Base-by-base conservation (phyloP, 257 asterid genomes). In the Jasminum sambac region DNA sequence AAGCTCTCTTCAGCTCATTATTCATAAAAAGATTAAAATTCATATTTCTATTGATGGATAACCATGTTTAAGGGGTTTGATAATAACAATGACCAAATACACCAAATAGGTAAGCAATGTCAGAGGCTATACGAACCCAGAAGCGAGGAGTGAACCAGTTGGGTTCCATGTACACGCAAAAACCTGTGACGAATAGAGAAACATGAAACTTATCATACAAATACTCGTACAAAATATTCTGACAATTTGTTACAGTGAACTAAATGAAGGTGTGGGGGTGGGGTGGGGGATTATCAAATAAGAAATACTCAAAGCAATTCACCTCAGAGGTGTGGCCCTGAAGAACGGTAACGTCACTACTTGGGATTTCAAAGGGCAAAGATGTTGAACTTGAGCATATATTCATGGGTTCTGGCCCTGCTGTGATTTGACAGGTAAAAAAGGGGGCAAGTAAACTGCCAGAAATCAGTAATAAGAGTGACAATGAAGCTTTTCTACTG, bases 111-210 rank as follows among this genome's bases (percentile, higher is more conserved):
- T 26, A 55, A 23, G 62, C 62, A 55, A 9, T 42, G 58, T 52
- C 46, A 65, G 69, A 72, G 43, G 59, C 36, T 41, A 74, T 77
- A 78, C 96, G 69, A 70, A 94, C 99, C 99, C 99, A 72, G 99
- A 89, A 72, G 99, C 99, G 83, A 94, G 98, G 83, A 94, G 91
- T 72, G 96, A 85, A 73, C 96, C 96, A 38, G 82, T 63, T 40
- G 99, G 96, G 74, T 91, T 89, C 99, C 99, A 94, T 10, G 98
- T 90, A 83, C 99, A 94, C n/a, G 99, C 98, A 85, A 89, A 91
- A 77, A 94, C 99, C 99, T 94, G 88, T 50, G 79, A 80, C 61
- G 69, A 60, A 61, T 50, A 67, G 70, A 73, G 71, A 63, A 72
- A 69, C 64, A 74, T 72, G 70, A 66, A 69, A 76, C 39, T n/a